These are phyloP conservation scores for Lecanicillium sp. DNA, from an alignment of 2,329 filamentous ascomycete genomes.

Conservation along the genomic window DNA sequence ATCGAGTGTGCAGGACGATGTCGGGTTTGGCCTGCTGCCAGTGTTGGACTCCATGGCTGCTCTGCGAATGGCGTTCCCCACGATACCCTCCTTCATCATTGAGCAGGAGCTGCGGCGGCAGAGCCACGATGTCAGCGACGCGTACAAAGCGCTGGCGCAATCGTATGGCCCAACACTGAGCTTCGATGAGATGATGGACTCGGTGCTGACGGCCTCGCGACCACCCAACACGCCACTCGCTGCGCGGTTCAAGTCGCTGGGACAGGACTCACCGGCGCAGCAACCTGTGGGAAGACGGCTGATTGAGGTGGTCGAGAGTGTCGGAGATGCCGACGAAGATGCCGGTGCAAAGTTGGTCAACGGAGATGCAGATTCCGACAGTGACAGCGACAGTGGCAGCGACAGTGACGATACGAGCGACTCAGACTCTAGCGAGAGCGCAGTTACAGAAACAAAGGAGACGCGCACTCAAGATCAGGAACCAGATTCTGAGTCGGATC, in stretches of 20 bases:
- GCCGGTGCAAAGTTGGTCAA: not conserved
- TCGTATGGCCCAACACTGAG: constrained; percentile 27
- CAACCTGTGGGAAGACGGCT: constrained; percentile 2
- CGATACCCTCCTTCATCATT: constrained; percentile 29
- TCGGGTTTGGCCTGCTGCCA: constrained; percentile 6
- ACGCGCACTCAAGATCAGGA: too few species aligned
- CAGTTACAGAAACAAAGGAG: too few species aligned
- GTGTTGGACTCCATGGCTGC: constrained; percentile 20
- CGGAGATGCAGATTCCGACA: not conserved
- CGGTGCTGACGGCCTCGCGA: constrained; percentile 18
- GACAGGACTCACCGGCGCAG: not conserved
- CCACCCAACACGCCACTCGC: not conserved
- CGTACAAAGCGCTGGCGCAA: constrained; percentile 32
- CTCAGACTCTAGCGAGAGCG: constrained; percentile 15
- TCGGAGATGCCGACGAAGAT: not conserved
- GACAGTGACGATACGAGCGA: not conserved
- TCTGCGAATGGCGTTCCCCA: constrained; percentile 40
- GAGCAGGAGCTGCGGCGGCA: constrained; percentile 31
- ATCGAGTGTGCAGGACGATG: constrained; percentile 14
- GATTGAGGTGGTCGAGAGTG: constrained; percentile 17
- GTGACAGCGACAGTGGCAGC: not conserved
- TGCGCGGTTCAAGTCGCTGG: not conserved
- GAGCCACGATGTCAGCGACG: constrained; percentile 28
- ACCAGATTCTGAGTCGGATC: too few species aligned
- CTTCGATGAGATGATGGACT: constrained; percentile 29